Percentiles rank a stretch among this genome's conserved stretches.
These are phyloP conservation scores for Hemileia vastatrix DNA, from an alignment of 1,284 basidiomycete genomes.

Conservation along the genomic window DNA sequence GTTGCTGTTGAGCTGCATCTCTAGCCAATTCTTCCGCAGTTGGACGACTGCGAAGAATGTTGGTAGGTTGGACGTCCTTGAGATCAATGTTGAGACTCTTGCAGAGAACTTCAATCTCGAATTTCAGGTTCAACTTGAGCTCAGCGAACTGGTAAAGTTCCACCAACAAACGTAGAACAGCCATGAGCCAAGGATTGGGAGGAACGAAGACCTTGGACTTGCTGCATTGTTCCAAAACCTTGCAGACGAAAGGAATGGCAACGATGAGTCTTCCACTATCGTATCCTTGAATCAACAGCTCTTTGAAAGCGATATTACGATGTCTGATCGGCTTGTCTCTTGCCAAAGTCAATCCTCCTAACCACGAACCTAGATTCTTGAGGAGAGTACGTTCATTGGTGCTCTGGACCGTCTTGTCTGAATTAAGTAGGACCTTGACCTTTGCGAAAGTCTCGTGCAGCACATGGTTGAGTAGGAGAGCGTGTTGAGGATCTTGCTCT, in stretches of 20 bases:
- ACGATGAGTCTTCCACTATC: constrained; percentile 84
- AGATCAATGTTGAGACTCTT: constrained; percentile 81
- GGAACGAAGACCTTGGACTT: constrained; percentile 85
- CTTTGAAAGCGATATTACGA: constrained; percentile 91
- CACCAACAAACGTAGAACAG: constrained; percentile 76
- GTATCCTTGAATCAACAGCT: constrained; percentile 87
- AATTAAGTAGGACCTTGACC: constrained; percentile 73
- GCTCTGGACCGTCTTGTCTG: constrained; percentile 78
- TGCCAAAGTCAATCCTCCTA: constrained; percentile 85
- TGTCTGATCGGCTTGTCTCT: constrained; percentile 84
- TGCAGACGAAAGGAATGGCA: constrained; percentile 96
- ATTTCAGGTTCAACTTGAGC: constrained; percentile 91
- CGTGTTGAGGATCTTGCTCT: not conserved
- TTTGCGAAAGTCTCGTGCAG: constrained; percentile 89
- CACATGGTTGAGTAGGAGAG: constrained; percentile 61
- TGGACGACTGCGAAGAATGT: constrained; percentile 58
- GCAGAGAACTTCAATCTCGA: constrained; percentile 97
- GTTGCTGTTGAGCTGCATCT: constrained; percentile 24
- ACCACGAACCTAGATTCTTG: constrained; percentile 92
- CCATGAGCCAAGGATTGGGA: constrained; percentile 99
- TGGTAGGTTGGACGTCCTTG: constrained; percentile 72
- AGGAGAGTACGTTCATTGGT: constrained; percentile 76
- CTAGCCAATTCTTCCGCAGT: constrained; percentile 9
- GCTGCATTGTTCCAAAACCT: constrained; percentile 80
- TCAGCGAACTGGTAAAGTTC: constrained; percentile 97